Conservation (phyloP, 2,329 filamentous ascomycete species). For the Hypoxylon sp. region DNA sequence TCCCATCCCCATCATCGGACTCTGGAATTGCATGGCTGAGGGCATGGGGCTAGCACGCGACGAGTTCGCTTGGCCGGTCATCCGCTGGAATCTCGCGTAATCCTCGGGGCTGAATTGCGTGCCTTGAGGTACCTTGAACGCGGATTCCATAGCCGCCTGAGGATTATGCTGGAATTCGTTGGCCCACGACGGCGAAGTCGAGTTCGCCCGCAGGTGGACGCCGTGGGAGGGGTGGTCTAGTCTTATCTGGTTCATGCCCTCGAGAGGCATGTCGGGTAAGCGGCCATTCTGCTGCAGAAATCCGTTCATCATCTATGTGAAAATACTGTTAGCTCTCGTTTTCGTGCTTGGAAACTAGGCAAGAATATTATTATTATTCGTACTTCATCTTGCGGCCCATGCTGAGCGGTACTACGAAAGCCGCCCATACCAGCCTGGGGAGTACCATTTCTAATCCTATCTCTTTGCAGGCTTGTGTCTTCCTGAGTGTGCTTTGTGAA, state of each 20-base stretch:
- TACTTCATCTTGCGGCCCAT: conserved; percentile 81
- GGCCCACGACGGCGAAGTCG: conserved; percentile 69
- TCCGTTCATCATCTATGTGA: conserved; percentile 86
- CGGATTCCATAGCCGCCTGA: conserved; percentile 79
- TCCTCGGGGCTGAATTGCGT: conserved; percentile 84
- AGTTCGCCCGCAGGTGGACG: conserved; percentile 67
- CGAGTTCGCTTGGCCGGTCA: conserved; percentile 69
- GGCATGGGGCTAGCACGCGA: conserved; percentile 73
- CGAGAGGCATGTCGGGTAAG: conserved; percentile 69
- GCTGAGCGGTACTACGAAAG: conserved; percentile 80
- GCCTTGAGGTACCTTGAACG: conserved; percentile 72
- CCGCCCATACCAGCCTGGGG: conserved; percentile 80
- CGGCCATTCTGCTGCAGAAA: conserved; percentile 86
- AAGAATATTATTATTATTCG: conserved; percentile 28
- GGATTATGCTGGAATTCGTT: conserved; percentile 64
- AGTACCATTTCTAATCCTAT: conserved; percentile 84
- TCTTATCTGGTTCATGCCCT: conserved; percentile 61
- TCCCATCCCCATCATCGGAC: conserved; percentile 72
- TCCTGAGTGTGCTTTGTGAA: conserved; percentile 98
- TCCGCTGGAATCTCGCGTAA: conserved; percentile 88
- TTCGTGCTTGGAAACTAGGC: background rate
- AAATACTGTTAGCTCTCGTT: conserved; percentile 49
- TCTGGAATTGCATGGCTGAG: conserved; percentile 66
- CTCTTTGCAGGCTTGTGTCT: conserved; percentile 94
- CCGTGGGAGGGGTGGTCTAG: conserved; percentile 65